Percentiles rank a stretch among this genome's conserved stretches.
phyloP scores from a whole-genome alignment of 176 grass and related monocot genomes.

The Musa schizocarpa region DNA sequence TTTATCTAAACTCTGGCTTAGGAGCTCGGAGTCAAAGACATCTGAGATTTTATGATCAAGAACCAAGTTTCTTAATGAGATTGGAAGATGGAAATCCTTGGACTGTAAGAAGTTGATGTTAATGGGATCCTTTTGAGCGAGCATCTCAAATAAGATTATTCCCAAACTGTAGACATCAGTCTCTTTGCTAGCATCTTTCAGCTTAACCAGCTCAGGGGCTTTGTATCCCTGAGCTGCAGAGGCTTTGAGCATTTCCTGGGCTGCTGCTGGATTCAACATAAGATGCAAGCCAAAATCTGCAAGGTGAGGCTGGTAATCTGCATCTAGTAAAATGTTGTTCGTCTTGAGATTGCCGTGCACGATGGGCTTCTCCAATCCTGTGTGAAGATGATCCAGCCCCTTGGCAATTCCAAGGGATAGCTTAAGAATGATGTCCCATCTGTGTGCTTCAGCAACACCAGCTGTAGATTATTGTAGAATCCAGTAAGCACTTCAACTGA shows the following conservation, averaged over 20 bases:
- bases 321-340: slow-evolving; percentile 83
- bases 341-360: slow-evolving; percentile 89
- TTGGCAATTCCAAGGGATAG: slow-evolving; percentile 71
- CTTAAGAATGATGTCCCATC: slow-evolving; percentile 83
- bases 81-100: slow-evolving; percentile 12
- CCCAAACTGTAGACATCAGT: slow-evolving; percentile 57
- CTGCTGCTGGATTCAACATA: slow-evolving; percentile 46
- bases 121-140: slow-evolving; percentile 58
- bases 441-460: slow-evolving; percentile 73
- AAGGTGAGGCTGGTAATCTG: slow-evolving; percentile 75
- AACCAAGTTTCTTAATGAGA: slow-evolving; percentile 8
- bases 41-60: slow-evolving; percentile 19
- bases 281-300: slow-evolving; percentile 81
- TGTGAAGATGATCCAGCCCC: slow-evolving; percentile 88
- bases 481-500: not conserved
- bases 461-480: slow-evolving; percentile 34
- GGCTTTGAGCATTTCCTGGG: slow-evolving; percentile 71
- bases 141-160: slow-evolving; percentile 61
- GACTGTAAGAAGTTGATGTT: slow-evolving; percentile 10
- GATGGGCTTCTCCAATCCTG: slow-evolving; percentile 53
- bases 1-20: slow-evolving; percentile 2
- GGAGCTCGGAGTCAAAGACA: slow-evolving; percentile 13
- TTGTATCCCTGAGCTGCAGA: slow-evolving; percentile 70
- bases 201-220: slow-evolving; percentile 78
- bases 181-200: slow-evolving; percentile 53